Evolutionary conservation across 192 early-diverging fungal genomes (phyloP).

Genomic region (Coemansia sp.): DNA sequence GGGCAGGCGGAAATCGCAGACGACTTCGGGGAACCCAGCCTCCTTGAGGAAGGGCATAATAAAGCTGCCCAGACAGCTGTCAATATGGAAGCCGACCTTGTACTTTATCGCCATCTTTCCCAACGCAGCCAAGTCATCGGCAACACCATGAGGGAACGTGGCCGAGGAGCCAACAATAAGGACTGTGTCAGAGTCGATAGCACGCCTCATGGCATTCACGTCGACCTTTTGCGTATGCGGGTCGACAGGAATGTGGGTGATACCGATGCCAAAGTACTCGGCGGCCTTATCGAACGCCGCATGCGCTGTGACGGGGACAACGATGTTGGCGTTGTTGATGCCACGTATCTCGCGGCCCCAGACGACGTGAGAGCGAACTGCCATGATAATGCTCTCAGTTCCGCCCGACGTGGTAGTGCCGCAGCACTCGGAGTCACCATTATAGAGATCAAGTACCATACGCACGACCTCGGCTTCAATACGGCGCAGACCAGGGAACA

Average conservation of each 20-base stretch:
- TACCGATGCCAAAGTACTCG: constrained; percentile 86
- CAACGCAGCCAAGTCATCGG: constrained; percentile 86
- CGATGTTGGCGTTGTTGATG: constrained; percentile 88
- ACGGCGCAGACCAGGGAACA: constrained; percentile 91
- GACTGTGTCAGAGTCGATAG: constrained; percentile 91
- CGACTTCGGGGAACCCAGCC: constrained; percentile 81
- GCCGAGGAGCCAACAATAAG: constrained; percentile 90
- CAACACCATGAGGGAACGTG: constrained; percentile 92
- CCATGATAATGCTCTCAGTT: constrained; percentile 94
- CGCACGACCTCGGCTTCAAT: constrained; percentile 95
- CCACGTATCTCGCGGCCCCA: constrained; percentile 77
- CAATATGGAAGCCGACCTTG: constrained; percentile 90
- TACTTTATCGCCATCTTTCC: constrained; percentile 75
- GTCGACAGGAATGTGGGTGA: constrained; percentile 84
- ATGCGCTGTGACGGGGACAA: constrained; percentile 91
- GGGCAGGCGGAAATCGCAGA: constrained; percentile 85
- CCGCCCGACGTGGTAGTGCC: constrained; percentile 93
- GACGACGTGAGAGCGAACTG: constrained; percentile 90
- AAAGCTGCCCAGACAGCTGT: constrained; percentile 96
- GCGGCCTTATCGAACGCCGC: constrained; percentile 97
- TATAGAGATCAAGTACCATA: constrained; percentile 89
- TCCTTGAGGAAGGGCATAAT: constrained; percentile 92
- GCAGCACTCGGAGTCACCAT: constrained; percentile 70
- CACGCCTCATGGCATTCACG: constrained; percentile 69
- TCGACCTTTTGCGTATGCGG: constrained; percentile 74